Conservation (phyloP, 1,139 yeast genomes). For the Zygosaccharomyces sapae region DNA sequence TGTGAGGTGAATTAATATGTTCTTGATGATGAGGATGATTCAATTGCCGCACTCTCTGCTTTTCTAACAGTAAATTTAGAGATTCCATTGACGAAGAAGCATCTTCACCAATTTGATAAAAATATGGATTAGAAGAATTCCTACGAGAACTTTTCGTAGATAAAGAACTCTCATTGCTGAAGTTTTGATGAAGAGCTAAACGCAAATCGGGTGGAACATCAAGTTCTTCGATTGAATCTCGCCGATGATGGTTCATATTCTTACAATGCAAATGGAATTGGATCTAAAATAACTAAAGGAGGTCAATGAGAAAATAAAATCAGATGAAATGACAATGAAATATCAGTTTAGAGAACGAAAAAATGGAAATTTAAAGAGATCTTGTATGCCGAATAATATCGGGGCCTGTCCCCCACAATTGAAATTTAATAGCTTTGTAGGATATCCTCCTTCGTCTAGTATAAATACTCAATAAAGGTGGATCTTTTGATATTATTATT, state of each 20-base stretch:
- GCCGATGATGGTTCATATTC: constrained; percentile 10
- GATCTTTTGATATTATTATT: background rate
- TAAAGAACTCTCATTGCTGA: constrained; percentile 10
- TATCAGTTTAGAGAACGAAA: background rate
- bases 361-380: background rate
- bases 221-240: constrained; percentile 22
- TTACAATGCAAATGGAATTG: background rate
- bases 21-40: constrained; percentile 41
- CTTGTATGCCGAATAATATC: background rate
- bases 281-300: background rate
- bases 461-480: background rate
- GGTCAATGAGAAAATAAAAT: background rate
- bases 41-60: constrained; percentile 39
- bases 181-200: constrained; percentile 20
- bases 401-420: constrained; percentile 4
- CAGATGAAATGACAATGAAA: background rate
- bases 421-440: too few species aligned
- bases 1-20: constrained; percentile 28
- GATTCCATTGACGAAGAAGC: constrained; percentile 40
- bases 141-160: constrained; percentile 5
- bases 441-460: background rate
- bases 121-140: background rate
- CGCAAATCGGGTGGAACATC: constrained; percentile 31
- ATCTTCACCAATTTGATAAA: constrained; percentile 8
- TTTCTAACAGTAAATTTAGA: constrained; percentile 38